phyloP scores from a whole-genome alignment of 129 eudicot species.

The Arctium minus region DNA sequence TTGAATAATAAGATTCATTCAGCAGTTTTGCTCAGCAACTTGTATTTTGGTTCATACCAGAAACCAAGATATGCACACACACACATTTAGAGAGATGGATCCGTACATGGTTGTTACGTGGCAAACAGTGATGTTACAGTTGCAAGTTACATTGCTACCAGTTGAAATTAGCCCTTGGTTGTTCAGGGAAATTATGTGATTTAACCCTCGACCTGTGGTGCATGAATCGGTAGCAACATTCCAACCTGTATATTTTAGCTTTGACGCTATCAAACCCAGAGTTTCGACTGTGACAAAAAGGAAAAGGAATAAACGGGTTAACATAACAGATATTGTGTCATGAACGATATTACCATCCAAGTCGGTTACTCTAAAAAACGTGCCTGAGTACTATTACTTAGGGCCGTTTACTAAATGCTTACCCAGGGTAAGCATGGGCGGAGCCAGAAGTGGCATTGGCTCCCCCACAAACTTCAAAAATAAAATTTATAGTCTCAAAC shows the following conservation, averaged over 20 bases:
- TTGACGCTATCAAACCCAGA: slow-evolving; percentile 48
- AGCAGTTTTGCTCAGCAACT: not conserved
- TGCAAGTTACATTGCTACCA: slow-evolving; percentile 54
- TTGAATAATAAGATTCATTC: not conserved
- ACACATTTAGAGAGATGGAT: not conserved
- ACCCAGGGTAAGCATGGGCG: too few relatives aligned
- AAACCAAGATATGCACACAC: not conserved
- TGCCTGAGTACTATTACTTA: too few relatives aligned
- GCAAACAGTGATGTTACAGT: slow-evolving; percentile 60
- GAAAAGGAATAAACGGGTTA: slow-evolving; percentile 3
- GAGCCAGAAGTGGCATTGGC: too few relatives aligned
- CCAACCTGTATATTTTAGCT: slow-evolving; percentile 51
- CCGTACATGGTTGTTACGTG: slow-evolving; percentile 72
- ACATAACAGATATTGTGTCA: not conserved
- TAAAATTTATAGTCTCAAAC: too few relatives aligned
- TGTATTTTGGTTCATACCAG: not conserved
- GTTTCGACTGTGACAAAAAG: slow-evolving; percentile 47
- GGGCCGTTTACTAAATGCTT: too few relatives aligned
- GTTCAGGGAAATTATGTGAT: not conserved
- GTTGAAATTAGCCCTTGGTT: not conserved
- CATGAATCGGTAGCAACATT: slow-evolving; percentile 40
- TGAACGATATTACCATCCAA: not conserved
- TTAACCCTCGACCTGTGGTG: slow-evolving; percentile 31
- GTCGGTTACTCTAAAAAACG: not conserved
- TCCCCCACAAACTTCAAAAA: too few relatives aligned